Evolutionary conservation across 352 stramenopile species (phyloP), one percentile per base, ranked within the genome.

Genomic region (Phytophthora lateralis): DNA sequence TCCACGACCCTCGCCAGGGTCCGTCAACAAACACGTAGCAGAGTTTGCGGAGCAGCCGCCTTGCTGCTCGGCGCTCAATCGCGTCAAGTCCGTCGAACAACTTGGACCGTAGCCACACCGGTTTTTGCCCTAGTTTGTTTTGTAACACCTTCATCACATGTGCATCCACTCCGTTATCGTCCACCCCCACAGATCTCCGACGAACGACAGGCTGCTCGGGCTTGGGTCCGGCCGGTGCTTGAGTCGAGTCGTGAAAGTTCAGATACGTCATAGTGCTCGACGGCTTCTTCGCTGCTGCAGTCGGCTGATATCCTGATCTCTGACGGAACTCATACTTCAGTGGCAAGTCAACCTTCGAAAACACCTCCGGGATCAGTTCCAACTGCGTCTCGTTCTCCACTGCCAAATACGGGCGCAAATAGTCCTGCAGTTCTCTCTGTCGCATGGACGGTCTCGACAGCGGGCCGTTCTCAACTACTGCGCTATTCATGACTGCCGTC

Each of bases 11-110:
- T 49, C 85, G 78, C 85, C 85, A 94, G 15, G 85, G 85, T 3
- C 85, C 85, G 51, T 92, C 85, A 6, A 92, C 78, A 66, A 93
- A 92, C 30, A 94, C 85, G 50, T 94, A 94, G 70, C 85, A 94
- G 48, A 94, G 60, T 45, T 85, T 84, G 5, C 81, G 75, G 27
- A 92, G 54, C 3, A 94, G 63, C 0, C 82, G 75, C 12, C 81
- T 55, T 18, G 85, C 85, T 1, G 80, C 82, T 50, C 85, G 80
- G 5, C 78, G 69, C 55, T 94, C 83, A 34, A 85, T 53, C 18
- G 78, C 71, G 27, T 88, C 71, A 9, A 93, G 67, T 7, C 76
- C 81, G 21, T 81, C 69, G 50, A 94, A 91, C 18, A 94, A 52
- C 60, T 83, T 86, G 2, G 80, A 75, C 1, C 85, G 83, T 42